phyloP scores from a whole-genome alignment of 2,329 filamentous ascomycete genomes.

The Stagonosporopsis chrysanthemi region DNA sequence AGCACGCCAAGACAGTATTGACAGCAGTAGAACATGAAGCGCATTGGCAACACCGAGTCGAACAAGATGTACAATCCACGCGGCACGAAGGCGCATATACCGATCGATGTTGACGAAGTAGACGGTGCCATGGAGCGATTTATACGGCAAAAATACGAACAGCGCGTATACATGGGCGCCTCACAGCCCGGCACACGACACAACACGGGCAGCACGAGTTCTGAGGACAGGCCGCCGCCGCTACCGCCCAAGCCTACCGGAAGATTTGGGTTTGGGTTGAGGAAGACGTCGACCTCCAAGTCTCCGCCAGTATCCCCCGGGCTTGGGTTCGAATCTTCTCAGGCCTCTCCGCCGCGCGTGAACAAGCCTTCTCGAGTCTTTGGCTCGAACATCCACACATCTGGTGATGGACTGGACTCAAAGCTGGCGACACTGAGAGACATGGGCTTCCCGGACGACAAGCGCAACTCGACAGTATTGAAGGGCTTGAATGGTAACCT shows the following conservation, averaged over 20 bases:
- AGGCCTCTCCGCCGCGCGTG: constrained; percentile 51
- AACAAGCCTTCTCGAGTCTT: constrained; percentile 73
- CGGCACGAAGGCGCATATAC: constrained; percentile 81
- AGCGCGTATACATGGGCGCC: constrained; percentile 59
- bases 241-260: constrained; percentile 67
- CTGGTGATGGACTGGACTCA: constrained; percentile 68
- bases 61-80: constrained; percentile 91
- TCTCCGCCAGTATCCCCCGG: constrained; percentile 46
- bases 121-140: constrained; percentile 95
- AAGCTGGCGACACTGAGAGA: constrained; percentile 82
- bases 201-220: constrained; percentile 64
- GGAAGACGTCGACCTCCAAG: constrained; percentile 74
- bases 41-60: constrained; percentile 82
- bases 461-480: constrained; percentile 80
- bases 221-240: constrained; percentile 64
- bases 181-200: constrained; percentile 56
- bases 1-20: constrained; percentile 5
- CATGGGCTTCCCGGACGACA: constrained; percentile 90
- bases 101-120: constrained; percentile 88
- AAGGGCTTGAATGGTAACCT: constrained; percentile 85
- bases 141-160: constrained; percentile 92
- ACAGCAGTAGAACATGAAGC: constrained; percentile 82
- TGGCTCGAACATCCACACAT: constrained; percentile 68
- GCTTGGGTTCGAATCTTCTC: constrained; percentile 39
- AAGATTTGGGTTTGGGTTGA: constrained; percentile 70